These are phyloP conservation scores for Globisporangium orthogonon DNA, from an alignment of 352 stramenopile genomes.

Conservation along the genomic window DNA sequence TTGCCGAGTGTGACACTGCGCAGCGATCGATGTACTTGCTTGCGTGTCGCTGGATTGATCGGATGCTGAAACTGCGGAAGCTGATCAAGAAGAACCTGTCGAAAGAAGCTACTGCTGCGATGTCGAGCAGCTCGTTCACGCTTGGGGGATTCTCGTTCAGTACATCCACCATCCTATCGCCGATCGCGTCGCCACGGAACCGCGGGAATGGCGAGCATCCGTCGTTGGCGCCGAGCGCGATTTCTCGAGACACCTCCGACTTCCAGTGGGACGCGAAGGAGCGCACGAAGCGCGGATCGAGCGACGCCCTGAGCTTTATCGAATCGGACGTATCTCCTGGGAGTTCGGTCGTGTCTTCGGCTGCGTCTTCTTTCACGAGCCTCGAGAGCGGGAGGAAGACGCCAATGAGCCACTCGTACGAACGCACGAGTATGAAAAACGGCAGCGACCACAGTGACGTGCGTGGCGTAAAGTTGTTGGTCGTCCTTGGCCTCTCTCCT, in stretches of 20 bases:
- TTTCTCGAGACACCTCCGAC: conserved; percentile 22
- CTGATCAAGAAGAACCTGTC: conserved; percentile 57
- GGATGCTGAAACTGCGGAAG: conserved; percentile 65
- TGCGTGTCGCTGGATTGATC: conserved; percentile 69
- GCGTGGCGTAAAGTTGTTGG: conserved; percentile 11
- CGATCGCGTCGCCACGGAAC: conserved; percentile 33
- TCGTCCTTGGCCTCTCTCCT: not conserved
- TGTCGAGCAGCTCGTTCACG: conserved; percentile 36
- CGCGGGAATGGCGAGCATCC: conserved; percentile 16
- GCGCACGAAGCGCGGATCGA: conserved; percentile 27
- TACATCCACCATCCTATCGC: conserved; percentile 34
- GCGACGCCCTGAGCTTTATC: conserved; percentile 28
- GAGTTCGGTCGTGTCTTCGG: conserved; percentile 23
- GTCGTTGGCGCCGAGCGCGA: conserved; percentile 31
- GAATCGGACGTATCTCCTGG: conserved; percentile 18
- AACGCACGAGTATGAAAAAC: conserved; percentile 8
- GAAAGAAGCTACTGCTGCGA: conserved; percentile 20
- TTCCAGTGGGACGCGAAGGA: conserved; percentile 28
- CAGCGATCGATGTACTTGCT: conserved; percentile 60
- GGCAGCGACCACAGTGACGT: conserved; percentile 31
- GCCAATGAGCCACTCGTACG: conserved; percentile 5
- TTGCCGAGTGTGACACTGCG: conserved; percentile 37
- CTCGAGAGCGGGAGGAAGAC: conserved; percentile 13
- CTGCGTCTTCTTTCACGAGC: conserved; percentile 18
- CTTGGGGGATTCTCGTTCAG: conserved; percentile 49